Conservation (phyloP, 169 alveolate species). For the Plasmodium blacklocki region DNA sequence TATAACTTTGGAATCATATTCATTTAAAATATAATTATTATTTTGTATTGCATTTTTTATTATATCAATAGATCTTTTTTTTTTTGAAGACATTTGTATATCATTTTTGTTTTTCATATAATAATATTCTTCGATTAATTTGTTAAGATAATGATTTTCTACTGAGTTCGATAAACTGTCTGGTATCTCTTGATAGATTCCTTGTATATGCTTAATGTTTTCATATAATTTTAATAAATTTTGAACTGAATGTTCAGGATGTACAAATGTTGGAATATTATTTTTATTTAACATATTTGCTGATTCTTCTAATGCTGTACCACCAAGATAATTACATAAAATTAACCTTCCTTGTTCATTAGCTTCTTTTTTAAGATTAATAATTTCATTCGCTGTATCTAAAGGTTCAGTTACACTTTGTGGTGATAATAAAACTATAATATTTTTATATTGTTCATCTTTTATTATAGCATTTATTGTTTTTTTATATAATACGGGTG, state of each 20-base stretch:
- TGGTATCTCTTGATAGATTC: constrained; percentile 45
- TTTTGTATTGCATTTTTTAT: constrained; percentile 61
- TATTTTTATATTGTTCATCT: constrained; percentile 83
- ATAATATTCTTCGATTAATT: constrained; percentile 13
- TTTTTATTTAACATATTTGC: constrained; percentile 78
- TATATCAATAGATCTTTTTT: constrained; percentile 30
- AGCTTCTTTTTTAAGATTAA: constrained; percentile 19
- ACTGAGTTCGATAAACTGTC: constrained; percentile 6
- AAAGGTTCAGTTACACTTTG: constrained; percentile 78
- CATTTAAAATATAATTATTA: constrained; percentile 62
- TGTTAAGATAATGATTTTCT: constrained; percentile 33
- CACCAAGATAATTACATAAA: constrained; percentile 84
- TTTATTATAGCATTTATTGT: constrained; percentile 78
- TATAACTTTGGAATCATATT: constrained; percentile 76
- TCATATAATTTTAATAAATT: constrained; percentile 32
- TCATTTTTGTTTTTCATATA: neutral
- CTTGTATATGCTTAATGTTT: constrained; percentile 58
- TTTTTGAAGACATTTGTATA: too few relatives aligned
- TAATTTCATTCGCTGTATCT: constrained; percentile 66
- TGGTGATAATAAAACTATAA: constrained; percentile 84
- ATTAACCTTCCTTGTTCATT: neutral
- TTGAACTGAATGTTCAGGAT: constrained; percentile 82
- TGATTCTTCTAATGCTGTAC: constrained; percentile 81
- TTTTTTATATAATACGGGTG: constrained; percentile 82
- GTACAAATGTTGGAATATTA: constrained; percentile 81